phyloP scores from a whole-genome alignment of 2,329 filamentous ascomycete species.

The Dothideomycetes sp. region DNA sequence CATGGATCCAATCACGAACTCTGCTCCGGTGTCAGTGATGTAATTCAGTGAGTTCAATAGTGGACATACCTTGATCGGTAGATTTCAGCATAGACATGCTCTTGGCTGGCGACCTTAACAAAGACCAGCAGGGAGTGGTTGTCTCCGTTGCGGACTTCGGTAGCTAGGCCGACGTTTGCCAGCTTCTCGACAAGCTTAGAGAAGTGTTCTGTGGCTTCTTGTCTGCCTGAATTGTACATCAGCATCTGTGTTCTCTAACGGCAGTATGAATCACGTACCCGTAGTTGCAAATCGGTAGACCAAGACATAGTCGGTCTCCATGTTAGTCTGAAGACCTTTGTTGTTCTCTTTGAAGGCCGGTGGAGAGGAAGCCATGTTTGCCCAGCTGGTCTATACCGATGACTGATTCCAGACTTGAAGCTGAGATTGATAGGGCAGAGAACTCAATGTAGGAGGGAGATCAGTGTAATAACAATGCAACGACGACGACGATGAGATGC shows the following conservation, averaged over 20 bases:
- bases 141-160: constrained; percentile 76
- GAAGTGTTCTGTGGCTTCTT: constrained; percentile 64
- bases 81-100: constrained; percentile 67
- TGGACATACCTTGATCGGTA: constrained; percentile 62
- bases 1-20: constrained; percentile 88
- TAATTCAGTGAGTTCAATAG: not conserved
- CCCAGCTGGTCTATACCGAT: not conserved
- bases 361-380: constrained; percentile 15
- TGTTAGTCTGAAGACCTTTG: constrained; percentile 41
- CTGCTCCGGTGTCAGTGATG: constrained; percentile 35
- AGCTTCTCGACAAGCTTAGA: constrained; percentile 68
- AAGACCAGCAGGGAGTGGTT: constrained; percentile 72
- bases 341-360: constrained; percentile 22
- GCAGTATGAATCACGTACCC: constrained; percentile 37
- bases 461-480: constrained; percentile 1
- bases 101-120: constrained; percentile 65
- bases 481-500: too few relatives aligned
- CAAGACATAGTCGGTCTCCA: constrained; percentile 81
- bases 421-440: not conserved
- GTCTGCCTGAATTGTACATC: constrained; percentile 46
- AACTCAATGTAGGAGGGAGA: not conserved
- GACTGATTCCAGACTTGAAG: not conserved
- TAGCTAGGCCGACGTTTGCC: constrained; percentile 69
- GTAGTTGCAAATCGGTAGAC: constrained; percentile 63
- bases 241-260: not conserved